Conservation (phyloP, 2,329 filamentous ascomycete species). For the Aureobasidium sp. region DNA sequence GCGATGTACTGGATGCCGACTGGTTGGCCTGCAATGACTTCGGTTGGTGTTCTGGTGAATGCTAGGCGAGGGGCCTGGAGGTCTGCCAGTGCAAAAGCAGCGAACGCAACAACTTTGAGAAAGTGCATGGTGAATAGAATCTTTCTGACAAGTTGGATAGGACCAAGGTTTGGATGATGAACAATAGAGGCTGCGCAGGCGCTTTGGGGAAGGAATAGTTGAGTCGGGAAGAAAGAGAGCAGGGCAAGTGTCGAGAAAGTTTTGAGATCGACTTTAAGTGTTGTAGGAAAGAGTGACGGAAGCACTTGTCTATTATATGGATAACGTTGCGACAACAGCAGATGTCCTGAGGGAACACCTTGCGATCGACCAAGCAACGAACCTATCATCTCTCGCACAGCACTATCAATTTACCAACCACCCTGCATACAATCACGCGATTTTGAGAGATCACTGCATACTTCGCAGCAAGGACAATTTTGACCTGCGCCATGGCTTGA, state of each 20-base stretch:
- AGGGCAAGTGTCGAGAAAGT: neutral
- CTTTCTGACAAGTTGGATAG: neutral
- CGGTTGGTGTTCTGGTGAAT: constrained; percentile 45
- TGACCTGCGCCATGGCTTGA: constrained; percentile 2
- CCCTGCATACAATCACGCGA: constrained; percentile 6
- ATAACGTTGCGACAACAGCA: neutral
- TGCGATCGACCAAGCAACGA: neutral
- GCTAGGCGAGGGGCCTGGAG: constrained; percentile 33
- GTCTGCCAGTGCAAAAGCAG: constrained; percentile 33
- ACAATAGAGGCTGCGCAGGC: neutral
- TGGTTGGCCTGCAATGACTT: constrained; percentile 41
- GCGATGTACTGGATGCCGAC: constrained; percentile 27
- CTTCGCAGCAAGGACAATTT: neutral
- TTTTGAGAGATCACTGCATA: neutral
- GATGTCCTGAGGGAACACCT: neutral
- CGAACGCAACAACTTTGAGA: constrained; percentile 38
- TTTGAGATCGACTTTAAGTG: neutral
- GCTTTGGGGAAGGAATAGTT: too few relatives aligned
- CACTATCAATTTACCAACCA: neutral
- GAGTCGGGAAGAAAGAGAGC: neutral
- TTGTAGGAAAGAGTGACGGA: neutral
- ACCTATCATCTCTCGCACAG: neutral
- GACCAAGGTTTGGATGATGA: neutral
- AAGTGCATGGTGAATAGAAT: constrained; percentile 23
- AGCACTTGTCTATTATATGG: neutral